Evolutionary conservation across 169 alveolate species (phyloP), one percentile per base, ranked within the genome.

Genomic region (Babesia bigemina): DNA sequence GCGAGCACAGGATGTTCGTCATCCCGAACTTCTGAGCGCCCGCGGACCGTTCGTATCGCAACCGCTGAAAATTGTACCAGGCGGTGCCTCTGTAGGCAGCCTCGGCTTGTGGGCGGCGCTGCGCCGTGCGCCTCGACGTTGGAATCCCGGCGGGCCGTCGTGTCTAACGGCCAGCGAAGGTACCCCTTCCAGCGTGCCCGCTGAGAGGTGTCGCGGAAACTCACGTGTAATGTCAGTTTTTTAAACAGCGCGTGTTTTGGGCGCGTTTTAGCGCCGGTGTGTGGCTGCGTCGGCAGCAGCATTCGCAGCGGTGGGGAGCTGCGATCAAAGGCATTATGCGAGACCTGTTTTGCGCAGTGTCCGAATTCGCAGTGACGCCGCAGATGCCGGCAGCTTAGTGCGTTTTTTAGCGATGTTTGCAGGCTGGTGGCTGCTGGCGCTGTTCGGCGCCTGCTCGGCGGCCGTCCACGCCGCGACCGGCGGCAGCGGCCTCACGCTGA

Each of bases 391-490:
- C n/a, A 12, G 22, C 22, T 1, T 14, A 58, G 26, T 29, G 24
- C 24, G 6, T 2, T 55, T 14, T 0, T 6, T 19, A 14, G 66
- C 76, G 24, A 67, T 67, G 76, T 50, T 53, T 33, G n/a, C 21
- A 3, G 24, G 12, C 52, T 21, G 29, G 28, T 48, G 66, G 63
- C 60, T 55, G n/a, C 53, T 28, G 39, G 53, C 76, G 63, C 66
- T 55, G 76, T 56, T 67, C 52, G 52, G 58, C 42, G 56, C 65
- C 53, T 29, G 50, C 29, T 28, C 60, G 28, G 57, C 76, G 56
- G 28, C 66, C 13, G 6, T 67, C 17, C 45, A 29, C 24, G 22
- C 39, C 65, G 76, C 53, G 39, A 17, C 61, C 42, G n/a, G 63
- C 44, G n/a, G 45, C 36, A 21, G 71, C 53, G 66, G 50, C 36